A percentile compares a stretch with the other conserved stretches of the same genome.
phyloP scores from a whole-genome alignment of 176 grass and related monocot species.

The Cenchrus americanus region DNA sequence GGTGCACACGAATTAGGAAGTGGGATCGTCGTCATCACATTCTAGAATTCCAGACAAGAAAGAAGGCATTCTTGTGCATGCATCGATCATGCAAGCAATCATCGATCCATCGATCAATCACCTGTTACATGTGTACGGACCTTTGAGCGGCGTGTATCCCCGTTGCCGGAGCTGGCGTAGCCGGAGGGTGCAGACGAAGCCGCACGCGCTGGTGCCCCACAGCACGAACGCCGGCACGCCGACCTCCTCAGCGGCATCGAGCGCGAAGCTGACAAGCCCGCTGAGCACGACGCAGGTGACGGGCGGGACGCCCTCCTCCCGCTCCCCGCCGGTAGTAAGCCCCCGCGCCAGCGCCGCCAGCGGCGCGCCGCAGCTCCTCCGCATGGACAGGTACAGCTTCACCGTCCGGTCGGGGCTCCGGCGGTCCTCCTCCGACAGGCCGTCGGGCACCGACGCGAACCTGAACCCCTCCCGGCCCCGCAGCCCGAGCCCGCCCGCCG shows the following conservation, averaged over 20 bases:
- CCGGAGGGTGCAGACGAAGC: constrained; percentile 44
- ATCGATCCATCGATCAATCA: no score
- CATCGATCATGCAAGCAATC: not conserved
- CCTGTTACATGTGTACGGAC: not conserved
- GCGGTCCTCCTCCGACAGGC: constrained; percentile 41
- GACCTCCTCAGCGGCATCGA: constrained; percentile 39
- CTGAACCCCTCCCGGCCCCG: constrained; percentile 32
- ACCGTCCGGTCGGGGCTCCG: constrained; percentile 25
- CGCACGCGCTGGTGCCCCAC: constrained; percentile 53
- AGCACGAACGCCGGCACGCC: constrained; percentile 50
- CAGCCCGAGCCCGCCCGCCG: not conserved
- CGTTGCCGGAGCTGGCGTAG: constrained; percentile 26
- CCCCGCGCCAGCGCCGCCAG: constrained; percentile 37
- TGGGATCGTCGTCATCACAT: not conserved
- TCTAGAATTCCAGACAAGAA: not conserved
- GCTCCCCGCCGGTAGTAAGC: not conserved
- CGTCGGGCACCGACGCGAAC: constrained; percentile 52
- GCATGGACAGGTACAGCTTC: constrained; percentile 40
- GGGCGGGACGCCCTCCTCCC: constrained; percentile 16
- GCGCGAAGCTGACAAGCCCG: constrained; percentile 54
- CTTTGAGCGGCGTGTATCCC: constrained; percentile 61
- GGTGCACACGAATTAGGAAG: not conserved
- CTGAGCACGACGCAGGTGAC: constrained; percentile 54
- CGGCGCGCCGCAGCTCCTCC: constrained; percentile 32
- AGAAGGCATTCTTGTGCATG: not conserved